These are phyloP conservation scores for Pseudogymnoascus sp. DNA, from an alignment of 2,329 filamentous ascomycete species.

Conservation along the genomic window DNA sequence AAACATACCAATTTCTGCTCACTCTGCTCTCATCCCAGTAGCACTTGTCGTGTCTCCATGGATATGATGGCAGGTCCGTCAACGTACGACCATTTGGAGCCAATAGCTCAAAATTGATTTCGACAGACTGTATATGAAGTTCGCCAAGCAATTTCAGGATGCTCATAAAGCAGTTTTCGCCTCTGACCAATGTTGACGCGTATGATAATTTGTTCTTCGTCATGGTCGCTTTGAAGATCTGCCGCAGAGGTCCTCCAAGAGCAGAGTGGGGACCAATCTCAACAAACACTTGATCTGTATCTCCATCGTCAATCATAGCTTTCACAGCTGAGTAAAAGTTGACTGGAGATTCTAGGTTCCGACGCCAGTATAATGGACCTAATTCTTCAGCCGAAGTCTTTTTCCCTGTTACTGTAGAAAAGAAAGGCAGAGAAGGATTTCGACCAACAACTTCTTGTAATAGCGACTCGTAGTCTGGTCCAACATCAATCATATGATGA, in stretches of 20 bases:
- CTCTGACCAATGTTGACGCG: constrained; percentile 13
- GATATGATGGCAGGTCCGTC: constrained; percentile 40
- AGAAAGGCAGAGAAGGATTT: not conserved
- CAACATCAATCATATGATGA: constrained; percentile 27
- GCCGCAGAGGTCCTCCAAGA: constrained; percentile 27
- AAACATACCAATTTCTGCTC: constrained; percentile 30
- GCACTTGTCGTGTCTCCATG: constrained; percentile 42
- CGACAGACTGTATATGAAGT: constrained; percentile 13
- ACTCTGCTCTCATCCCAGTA: constrained; percentile 48
- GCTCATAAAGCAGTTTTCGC: constrained; percentile 13
- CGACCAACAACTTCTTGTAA: not conserved
- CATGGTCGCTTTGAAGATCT: constrained; percentile 15
- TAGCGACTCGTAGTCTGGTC: constrained; percentile 18
- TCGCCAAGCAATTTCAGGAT: constrained; percentile 13
- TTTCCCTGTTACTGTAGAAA: constrained; percentile 13
- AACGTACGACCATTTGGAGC: constrained; percentile 19
- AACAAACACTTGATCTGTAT: not conserved
- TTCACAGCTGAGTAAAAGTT: constrained; percentile 27
- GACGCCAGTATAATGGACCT: constrained; percentile 34
- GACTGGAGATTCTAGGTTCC: constrained; percentile 37
- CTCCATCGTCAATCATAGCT: constrained; percentile 13
- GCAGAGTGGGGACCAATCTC: constrained; percentile 29
- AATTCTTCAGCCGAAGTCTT: not conserved
- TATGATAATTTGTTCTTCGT: constrained; percentile 9
- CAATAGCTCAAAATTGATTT: not conserved